Conservation (phyloP, 345 rosid genomes). For the Camelina neglecta region DNA sequence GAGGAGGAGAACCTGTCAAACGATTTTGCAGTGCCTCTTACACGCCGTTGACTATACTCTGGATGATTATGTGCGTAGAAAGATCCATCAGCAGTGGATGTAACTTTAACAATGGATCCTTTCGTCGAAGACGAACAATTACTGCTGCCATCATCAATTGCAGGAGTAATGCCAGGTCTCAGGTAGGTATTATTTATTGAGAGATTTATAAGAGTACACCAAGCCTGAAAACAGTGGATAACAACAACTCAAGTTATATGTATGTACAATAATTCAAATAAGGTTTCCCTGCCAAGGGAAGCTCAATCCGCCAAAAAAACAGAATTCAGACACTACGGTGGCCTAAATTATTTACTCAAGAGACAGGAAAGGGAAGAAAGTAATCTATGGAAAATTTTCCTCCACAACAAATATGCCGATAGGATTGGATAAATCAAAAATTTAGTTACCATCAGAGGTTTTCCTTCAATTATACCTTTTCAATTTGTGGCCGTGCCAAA, state of each 20-base stretch:
- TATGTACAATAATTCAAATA: background rate
- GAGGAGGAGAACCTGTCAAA: constrained; percentile 39
- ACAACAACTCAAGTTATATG: constrained; percentile 13
- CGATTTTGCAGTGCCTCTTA: constrained; percentile 40
- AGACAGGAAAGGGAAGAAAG: constrained; percentile 10
- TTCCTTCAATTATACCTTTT: constrained; percentile 53
- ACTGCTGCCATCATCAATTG: constrained; percentile 43
- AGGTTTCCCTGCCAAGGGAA: constrained; percentile 7
- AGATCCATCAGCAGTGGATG: constrained; percentile 37
- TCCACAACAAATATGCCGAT: background rate
- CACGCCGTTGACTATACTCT: constrained; percentile 35
- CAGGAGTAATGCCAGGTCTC: constrained; percentile 69
- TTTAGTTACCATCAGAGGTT: constrained; percentile 4
- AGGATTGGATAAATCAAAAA: background rate
- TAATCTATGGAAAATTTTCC: constrained; percentile 2
- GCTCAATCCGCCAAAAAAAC: background rate
- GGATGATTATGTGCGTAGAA: constrained; percentile 40
- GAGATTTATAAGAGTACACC: constrained; percentile 69
- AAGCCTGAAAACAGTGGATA: constrained; percentile 59
- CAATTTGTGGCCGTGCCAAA: constrained; percentile 50
- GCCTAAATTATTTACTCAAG: constrained; percentile 6
- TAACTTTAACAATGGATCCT: constrained; percentile 43
- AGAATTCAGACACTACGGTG: background rate
- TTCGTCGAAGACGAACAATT: constrained; percentile 39
- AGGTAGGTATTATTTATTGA: constrained; percentile 55